phyloP scores from a whole-genome alignment of 441 rosid genomes.

The Pelargonium australe region DNA sequence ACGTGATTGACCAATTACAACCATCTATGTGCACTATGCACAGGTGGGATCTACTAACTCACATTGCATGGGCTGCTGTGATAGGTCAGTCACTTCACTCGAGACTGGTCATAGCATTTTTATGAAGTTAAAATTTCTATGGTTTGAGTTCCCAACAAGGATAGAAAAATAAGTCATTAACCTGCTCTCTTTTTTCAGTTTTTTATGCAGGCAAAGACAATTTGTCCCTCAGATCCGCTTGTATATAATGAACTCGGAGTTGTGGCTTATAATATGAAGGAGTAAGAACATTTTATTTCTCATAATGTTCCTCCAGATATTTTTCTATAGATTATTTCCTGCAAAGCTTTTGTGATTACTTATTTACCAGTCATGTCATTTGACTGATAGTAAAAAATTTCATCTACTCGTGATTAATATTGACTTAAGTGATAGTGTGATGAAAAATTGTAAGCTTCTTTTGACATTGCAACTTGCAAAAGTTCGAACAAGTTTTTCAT shows the following conservation, averaged over 20 bases:
- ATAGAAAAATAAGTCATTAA: not conserved
- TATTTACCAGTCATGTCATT: too few species aligned
- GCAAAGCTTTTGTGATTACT: not conserved
- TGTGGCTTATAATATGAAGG: constrained; percentile 89
- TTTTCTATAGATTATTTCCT: not conserved
- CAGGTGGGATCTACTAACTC: not conserved
- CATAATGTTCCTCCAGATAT: not conserved
- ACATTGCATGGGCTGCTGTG: not conserved
- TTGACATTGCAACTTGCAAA: too few species aligned
- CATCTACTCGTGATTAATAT: too few species aligned
- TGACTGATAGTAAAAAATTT: too few species aligned
- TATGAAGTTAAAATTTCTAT: not conserved
- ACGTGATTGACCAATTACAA: not conserved
- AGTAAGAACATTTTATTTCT: constrained; percentile 41
- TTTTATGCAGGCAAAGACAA: constrained; percentile 84
- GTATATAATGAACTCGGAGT: constrained; percentile 93
- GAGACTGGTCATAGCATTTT: not conserved
- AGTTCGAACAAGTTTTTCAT: too few species aligned
- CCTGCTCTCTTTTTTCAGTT: constrained; percentile 40
- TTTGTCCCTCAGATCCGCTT: constrained; percentile 88
- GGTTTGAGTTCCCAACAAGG: not conserved
- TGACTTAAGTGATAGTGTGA: too few species aligned
- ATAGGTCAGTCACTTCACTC: not conserved
- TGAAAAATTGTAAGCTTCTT: too few species aligned
- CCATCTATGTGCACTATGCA: not conserved